Conservation (phyloP, 306 rosid genomes). For the Benincasa hispida region DNA sequence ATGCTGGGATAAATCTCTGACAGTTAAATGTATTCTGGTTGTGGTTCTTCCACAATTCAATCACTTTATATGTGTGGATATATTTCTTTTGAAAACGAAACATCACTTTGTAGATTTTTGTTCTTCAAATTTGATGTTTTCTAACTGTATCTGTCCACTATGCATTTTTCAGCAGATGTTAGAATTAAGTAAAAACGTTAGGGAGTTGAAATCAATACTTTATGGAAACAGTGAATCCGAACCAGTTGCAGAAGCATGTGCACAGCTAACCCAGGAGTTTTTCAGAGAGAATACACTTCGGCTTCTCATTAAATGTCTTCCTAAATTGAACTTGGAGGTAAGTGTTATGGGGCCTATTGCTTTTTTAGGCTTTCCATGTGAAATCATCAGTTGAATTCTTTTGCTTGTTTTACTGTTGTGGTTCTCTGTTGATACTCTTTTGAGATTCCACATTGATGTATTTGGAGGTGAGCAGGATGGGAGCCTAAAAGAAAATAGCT, state of each 20-base stretch:
- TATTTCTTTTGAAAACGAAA: no score
- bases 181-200: slow-evolving; percentile 56
- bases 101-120: neutral
- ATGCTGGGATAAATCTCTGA: neutral
- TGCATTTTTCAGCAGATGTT: slow-evolving; percentile 40
- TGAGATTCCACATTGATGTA: slow-evolving; percentile 3
- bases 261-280: slow-evolving; percentile 81
- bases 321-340: slow-evolving; percentile 95
- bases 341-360: neutral
- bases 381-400: neutral
- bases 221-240: slow-evolving; percentile 95
- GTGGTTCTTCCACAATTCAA: neutral
- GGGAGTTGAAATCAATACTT: slow-evolving; percentile 83
- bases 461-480: slow-evolving; percentile 53
- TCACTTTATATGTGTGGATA: neutral
- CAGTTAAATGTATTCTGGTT: neutral
- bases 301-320: slow-evolving; percentile 61
- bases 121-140: slow-evolving; percentile 6
- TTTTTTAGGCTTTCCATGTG: neutral
- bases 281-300: slow-evolving; percentile 70
- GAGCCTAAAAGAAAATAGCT: neutral
- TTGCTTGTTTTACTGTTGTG: neutral
- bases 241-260: slow-evolving; percentile 90
- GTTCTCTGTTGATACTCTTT: neutral
- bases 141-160: slow-evolving; percentile 5